Evolutionary conservation across 2,329 filamentous ascomycete species (phyloP), one percentile per base, ranked within the genome.

Genomic region (Sporothrix mexicana): DNA sequence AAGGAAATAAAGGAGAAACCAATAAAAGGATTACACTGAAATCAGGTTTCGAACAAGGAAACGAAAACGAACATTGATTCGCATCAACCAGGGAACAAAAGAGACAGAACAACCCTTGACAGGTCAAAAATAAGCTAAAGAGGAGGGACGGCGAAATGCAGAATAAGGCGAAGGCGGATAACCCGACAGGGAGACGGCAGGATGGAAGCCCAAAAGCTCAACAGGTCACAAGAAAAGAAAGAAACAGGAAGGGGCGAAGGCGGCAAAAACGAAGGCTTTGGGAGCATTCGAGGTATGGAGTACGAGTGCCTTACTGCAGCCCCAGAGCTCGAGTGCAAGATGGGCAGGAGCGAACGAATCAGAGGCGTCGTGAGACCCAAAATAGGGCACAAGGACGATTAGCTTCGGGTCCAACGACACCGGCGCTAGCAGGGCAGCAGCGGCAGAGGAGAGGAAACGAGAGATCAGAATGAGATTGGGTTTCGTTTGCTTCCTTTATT

Each of bases 381-480:
- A 69, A 55, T n/a, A 30, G 64, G 45, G 64, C 64, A 68, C 47
- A 68, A 49, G 43, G 17, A 43, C 57, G 25, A 49, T 17, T 47
- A 49, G 45, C 62, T 67, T 45, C 62, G 62, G 30, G 62, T 67
- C 62, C 59, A 64, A 41, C 59, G 13, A 64, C 59, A 12, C 41
- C 41, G 61, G 30, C 61, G 61, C 61, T 57, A 70, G 53, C 51
- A 45, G 30, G 68, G 13, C n/a, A 47, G 61, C n/a, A 66, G 41
- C 36, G 53, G 53, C 51, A 62, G 23, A n/a, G 4, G 30, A 36
- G 55, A 13, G 45, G 69, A 8, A 57, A 43, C 25, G n/a, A 45
- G 20, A 59, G 68, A 70, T 59, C 68, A 59, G 6, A 30, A 47
- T 13, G 66, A 55, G 66, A 53, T 71, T 70, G 25, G 17, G n/a